Base-by-base conservation (phyloP, 179 eudicot species). In the Beta macrorhiza region DNA sequence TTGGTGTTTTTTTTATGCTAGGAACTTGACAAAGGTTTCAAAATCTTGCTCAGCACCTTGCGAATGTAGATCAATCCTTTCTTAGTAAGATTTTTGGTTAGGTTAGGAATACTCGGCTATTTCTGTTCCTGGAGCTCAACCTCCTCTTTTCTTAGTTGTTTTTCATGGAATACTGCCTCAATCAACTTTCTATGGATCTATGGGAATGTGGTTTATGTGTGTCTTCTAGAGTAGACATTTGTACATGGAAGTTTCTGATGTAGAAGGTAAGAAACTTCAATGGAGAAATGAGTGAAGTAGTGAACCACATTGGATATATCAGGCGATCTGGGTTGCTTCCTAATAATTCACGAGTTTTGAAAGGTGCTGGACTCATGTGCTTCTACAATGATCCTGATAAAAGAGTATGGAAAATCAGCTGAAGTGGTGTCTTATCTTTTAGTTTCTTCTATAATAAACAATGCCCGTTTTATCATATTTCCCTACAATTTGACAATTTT, bases 1-100 rank as follows among this genome's bases (percentile, higher is more conserved):
- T 44, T 47, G 42, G 70, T 45, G 62, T 65, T 75, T 58, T 65
- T 75, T 58, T 75, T 74, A 49, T 75, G 79, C 55, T 44, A 82
- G 51, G 64, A 14, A 29, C 70, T 11, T 32, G 73, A 25, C 25
- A 65, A 64, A 45, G 45, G n/a, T 63, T 56, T 72, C 53, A 62
- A 47, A 22, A 45, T 22, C 47, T 57, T 74, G 64, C 52, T 17
- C 73, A 52, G 32, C 19, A 19, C 73, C 64, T 25, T 70, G 11
- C 14, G 14, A 53, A 53, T 32, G 72, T 42, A 69, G 22, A 69
- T 49, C 55, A 52, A 56, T 32, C 42, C 2, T 3, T 64, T 56
- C 44, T 55, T 32, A 17, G n/a, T 11, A 13, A 15, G 29, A 37
- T 78, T 22, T 17, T 59, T 5, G 29, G 22, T 25, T 9, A n/a